Percentiles rank a stretch among this genome's conserved stretches.
These are phyloP conservation scores for Diutina pseudorugosa DNA, from an alignment of 1,139 yeast genomes.

Conservation along the genomic window DNA sequence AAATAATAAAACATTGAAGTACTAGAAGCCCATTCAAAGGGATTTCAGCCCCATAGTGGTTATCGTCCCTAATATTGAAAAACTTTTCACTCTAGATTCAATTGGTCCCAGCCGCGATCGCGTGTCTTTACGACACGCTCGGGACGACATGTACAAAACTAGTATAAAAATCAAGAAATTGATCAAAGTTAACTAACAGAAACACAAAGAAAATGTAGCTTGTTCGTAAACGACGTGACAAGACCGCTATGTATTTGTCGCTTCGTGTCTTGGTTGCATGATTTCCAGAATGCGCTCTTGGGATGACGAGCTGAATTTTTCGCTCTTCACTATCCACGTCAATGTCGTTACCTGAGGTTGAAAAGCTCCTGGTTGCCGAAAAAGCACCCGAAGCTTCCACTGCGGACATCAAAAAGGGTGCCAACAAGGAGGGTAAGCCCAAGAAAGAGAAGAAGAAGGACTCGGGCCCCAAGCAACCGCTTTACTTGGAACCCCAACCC, in stretches of 20 bases:
- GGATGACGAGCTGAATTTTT: background rate
- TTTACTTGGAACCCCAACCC: slow-evolving; percentile 66
- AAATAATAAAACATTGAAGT: too few species aligned
- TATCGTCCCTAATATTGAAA: background rate
- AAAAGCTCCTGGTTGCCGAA: slow-evolving; percentile 35
- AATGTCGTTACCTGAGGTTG: slow-evolving; percentile 24
- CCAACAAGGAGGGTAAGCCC: background rate
- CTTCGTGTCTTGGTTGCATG: background rate
- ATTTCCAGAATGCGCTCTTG: background rate
- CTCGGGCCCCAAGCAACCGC: slow-evolving; percentile 15
- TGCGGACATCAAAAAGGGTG: slow-evolving; percentile 5
- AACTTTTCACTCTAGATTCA: background rate
- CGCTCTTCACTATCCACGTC: background rate
- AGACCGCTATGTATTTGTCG: too few species aligned
- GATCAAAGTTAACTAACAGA: too few species aligned
- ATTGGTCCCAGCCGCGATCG: background rate
- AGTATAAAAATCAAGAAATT: too few species aligned
- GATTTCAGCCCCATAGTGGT: too few species aligned
- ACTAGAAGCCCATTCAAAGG: too few species aligned
- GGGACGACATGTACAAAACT: too few species aligned
- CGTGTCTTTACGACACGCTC: background rate
- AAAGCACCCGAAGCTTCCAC: slow-evolving; percentile 6
- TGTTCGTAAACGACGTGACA: too few species aligned
- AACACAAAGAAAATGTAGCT: too few species aligned
- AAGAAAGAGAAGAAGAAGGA: slow-evolving; percentile 15